phyloP scores from a whole-genome alignment of 179 eudicot genomes.

The Heliamphora pulchella region DNA sequence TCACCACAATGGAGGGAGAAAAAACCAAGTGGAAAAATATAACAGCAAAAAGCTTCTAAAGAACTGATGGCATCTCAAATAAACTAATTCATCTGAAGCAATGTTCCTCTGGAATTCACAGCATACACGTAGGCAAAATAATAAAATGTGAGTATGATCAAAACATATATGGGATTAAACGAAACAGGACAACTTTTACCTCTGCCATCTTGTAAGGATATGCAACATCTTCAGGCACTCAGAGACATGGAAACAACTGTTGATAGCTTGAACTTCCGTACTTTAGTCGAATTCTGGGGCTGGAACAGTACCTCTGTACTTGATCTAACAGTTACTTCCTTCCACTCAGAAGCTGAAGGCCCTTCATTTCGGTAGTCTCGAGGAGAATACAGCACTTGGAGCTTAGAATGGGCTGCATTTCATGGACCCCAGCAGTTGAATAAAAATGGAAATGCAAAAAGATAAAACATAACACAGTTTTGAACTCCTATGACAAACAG shows the following conservation, averaged over 20 bases:
- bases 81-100: neutral
- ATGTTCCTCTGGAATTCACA: neutral
- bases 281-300: conserved; percentile 47
- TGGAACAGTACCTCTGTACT: conserved; percentile 66
- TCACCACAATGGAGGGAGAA: neutral
- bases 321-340: conserved; percentile 66
- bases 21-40: neutral
- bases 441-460: neutral
- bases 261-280: conserved; percentile 63
- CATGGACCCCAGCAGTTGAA: neutral
- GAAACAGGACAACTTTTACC: neutral
- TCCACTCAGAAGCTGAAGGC: conserved; percentile 65
- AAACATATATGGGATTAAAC: neutral
- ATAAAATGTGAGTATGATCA: neutral
- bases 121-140: neutral
- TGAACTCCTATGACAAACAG: neutral
- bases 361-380: conserved; percentile 79
- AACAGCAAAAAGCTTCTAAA: neutral
- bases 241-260: conserved; percentile 56
- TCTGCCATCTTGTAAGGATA: neutral
- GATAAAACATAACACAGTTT: neutral
- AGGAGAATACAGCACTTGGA: conserved; percentile 62
- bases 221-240: conserved; percentile 45
- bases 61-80: neutral
- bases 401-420: conserved; percentile 69